These are phyloP conservation scores for Globisporangium viniferum DNA, from an alignment of 352 stramenopile genomes.

Conservation along the genomic window DNA sequence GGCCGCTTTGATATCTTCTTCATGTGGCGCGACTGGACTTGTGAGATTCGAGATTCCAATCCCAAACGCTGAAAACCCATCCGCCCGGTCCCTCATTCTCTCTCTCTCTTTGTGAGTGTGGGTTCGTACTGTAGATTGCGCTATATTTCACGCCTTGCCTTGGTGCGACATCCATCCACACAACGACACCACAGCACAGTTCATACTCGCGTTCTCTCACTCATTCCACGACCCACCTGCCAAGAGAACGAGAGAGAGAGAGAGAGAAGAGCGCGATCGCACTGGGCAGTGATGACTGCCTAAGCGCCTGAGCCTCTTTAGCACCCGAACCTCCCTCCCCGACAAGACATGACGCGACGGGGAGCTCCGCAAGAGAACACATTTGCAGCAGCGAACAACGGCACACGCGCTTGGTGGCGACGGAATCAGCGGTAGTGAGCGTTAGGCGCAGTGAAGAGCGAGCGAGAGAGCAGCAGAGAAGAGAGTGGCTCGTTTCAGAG, in stretches of 20 bases:
- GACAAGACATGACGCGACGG: conserved; percentile 30
- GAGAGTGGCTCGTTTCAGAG: not conserved
- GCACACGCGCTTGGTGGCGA: conserved; percentile 8
- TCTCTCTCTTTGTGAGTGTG: conserved; percentile 14
- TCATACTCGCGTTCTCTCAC: not conserved
- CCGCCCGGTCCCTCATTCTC: not conserved
- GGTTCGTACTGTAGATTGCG: conserved; percentile 13
- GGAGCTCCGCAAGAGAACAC: conserved; percentile 9
- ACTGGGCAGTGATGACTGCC: conserved; percentile 26
- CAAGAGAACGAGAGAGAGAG: conserved; percentile 10
- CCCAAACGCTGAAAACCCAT: not conserved
- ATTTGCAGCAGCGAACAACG: conserved; percentile 10
- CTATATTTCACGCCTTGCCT: conserved; percentile 1
- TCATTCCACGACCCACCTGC: not conserved
- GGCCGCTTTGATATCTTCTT: not conserved
- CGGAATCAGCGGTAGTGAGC: conserved; percentile 9
- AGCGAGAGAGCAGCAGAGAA: conserved; percentile 5
- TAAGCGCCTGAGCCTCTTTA: conserved; percentile 16
- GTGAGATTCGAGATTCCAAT: not conserved
- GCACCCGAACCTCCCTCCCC: conserved; percentile 5
- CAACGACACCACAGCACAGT: not conserved
- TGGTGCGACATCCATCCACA: conserved; percentile 16
- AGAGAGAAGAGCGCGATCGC: not conserved
- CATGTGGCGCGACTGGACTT: not conserved
- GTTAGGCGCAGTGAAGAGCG: not conserved